Evolutionary conservation across 495 filamentous ascomycete genomes (phyloP).

Genomic region (Hyaloscypha finlandica): DNA sequence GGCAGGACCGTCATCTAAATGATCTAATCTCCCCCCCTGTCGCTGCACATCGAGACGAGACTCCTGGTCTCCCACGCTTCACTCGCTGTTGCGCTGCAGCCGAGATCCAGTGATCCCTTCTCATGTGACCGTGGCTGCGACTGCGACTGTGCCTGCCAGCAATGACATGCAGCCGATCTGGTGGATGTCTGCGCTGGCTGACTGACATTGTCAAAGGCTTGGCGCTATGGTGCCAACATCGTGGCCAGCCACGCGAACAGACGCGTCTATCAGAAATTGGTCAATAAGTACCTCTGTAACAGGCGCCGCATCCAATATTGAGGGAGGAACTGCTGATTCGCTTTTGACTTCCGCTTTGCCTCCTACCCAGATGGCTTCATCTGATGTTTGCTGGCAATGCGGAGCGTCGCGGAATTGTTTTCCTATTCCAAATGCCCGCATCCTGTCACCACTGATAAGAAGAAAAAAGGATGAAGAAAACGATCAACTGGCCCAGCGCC

Average conservation of each 20-base stretch:
- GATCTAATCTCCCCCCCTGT: background rate
- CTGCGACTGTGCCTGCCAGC: too few species aligned
- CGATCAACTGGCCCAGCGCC: background rate
- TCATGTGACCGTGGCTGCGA: conserved; percentile 5
- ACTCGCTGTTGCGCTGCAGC: background rate
- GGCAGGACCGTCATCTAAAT: background rate
- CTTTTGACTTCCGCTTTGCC: background rate
- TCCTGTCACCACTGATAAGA: background rate
- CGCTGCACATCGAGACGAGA: too few species aligned
- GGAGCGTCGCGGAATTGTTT: background rate
- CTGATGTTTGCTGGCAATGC: background rate
- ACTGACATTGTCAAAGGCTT: too few species aligned
- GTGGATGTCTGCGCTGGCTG: too few species aligned
- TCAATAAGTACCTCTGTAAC: background rate
- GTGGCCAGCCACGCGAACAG: background rate
- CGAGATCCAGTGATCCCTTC: conserved; percentile 2
- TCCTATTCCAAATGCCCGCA: background rate
- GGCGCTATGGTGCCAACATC: background rate
- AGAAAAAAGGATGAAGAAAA: background rate
- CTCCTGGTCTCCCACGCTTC: background rate
- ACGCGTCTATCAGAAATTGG: background rate
- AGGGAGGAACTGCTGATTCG: background rate
- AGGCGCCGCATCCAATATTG: background rate
- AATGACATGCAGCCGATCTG: too few species aligned
- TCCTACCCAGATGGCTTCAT: background rate